phyloP scores from a whole-genome alignment of 768 basidiomycete species.

The Amanita brunnescens region DNA sequence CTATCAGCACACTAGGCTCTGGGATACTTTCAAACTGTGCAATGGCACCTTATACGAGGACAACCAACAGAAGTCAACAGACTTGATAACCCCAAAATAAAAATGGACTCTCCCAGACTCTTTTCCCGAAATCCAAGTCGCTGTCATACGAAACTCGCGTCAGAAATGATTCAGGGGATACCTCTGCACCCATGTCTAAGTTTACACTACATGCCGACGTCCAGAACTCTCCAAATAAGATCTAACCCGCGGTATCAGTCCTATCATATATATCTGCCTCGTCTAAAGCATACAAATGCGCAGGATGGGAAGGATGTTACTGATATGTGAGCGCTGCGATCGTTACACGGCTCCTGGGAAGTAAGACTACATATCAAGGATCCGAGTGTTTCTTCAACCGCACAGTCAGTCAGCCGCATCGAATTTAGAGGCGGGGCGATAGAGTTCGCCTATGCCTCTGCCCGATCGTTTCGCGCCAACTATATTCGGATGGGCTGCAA shows the following conservation, averaged over 20 bases:
- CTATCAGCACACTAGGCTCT: neutral
- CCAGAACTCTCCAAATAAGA: too few relatives aligned
- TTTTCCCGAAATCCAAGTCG: too few relatives aligned
- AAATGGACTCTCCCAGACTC: neutral
- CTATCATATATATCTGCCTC: too few relatives aligned
- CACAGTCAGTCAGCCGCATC: constrained; percentile 51
- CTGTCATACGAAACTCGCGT: neutral
- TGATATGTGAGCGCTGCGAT: constrained; percentile 62
- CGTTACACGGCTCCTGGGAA: constrained; percentile 52
- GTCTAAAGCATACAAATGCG: constrained; percentile 36
- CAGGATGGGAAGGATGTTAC: constrained; percentile 53
- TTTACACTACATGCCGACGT: too few relatives aligned
- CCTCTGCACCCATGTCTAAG: neutral
- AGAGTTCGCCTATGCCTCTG: constrained; percentile 77
- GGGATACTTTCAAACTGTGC: neutral
- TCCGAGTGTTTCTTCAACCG: constrained; percentile 75
- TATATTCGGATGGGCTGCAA: constrained; percentile 76
- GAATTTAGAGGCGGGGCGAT: constrained; percentile 58
- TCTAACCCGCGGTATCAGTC: too few relatives aligned
- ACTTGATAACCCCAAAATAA: neutral
- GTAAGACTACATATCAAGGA: constrained; percentile 54
- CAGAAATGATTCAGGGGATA: neutral
- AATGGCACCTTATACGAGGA: neutral
- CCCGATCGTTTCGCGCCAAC: constrained; percentile 83
- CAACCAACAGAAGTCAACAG: neutral